These are phyloP conservation scores for Albugo candida DNA, from an alignment of 352 stramenopile species.

Conservation along the genomic window DNA sequence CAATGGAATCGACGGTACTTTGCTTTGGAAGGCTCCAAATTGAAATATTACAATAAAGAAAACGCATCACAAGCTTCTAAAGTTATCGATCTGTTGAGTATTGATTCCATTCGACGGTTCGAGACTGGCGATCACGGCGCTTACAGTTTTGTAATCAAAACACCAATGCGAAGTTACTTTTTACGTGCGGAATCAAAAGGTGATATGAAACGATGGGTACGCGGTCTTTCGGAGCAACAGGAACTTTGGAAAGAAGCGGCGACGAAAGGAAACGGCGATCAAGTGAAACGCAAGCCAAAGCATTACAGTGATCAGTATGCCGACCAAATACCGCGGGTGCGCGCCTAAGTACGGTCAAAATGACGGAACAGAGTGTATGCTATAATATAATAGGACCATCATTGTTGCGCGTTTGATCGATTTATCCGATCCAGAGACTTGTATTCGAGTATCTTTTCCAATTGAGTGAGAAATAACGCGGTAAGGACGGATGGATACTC, in stretches of 20 bases:
- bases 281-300: conserved; percentile 26
- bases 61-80: conserved; percentile 36
- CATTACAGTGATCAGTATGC: conserved; percentile 34
- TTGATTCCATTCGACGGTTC: conserved; percentile 64
- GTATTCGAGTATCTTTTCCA: no score
- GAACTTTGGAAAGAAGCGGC: conserved; percentile 47
- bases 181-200: conserved; percentile 59
- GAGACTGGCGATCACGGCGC: conserved; percentile 68
- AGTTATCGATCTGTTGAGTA: conserved; percentile 41
- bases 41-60: conserved; percentile 70
- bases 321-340: no score
- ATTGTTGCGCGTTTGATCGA: no score
- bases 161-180: conserved; percentile 53
- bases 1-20: conserved; percentile 75
- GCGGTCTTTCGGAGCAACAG: conserved; percentile 60
- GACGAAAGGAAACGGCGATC: conserved; percentile 11
- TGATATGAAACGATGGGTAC: conserved; percentile 78
- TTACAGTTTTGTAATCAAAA: conserved; percentile 69
- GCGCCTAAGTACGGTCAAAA: no score
- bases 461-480: no score
- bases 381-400: no score
- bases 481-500: no score
- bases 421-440: no score
- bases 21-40: conserved; percentile 39
- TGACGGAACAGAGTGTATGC: no score